Evolutionary conservation across 345 rosid species (phyloP), one percentile per base, ranked within the genome.

Genomic region (Populus deltoides): DNA sequence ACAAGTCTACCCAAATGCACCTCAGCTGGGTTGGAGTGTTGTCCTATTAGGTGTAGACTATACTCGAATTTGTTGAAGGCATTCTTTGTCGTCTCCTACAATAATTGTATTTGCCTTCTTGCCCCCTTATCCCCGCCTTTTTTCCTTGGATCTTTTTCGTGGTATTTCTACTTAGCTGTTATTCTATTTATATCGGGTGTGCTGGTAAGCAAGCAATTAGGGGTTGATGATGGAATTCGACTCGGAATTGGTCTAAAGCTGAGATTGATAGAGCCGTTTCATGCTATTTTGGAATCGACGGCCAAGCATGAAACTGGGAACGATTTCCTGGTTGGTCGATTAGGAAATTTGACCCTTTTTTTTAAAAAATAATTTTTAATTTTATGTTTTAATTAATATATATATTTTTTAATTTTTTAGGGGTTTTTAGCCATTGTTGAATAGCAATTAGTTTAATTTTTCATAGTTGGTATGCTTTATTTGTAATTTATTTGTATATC

Each of bases 21-120:
- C n/a, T 68, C 65, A 53, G 70, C 39, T 67, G 79, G 73, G 55
- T 51, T 84, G 80, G 79, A 59, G 59, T 71, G 78, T 25, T 53
- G 66, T 80, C 57, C 31, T 36, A 27, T 39, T 24, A 75, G 61
- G 74, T 47, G 39, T 20, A 75, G 55, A 51, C 59, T 2, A 9
- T 66, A 25, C 63, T 74, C 67, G 66, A 55, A 59, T 84, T 81
- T 76, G 70, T 70, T n/a, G n/a, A 51, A 68, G 39, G 39, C 78
- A 5, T 43, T 69, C 53, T 75, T 70, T 36, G 51, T 70, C 77
- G 47, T 29, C 66, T 69, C 66, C 27, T 18, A 13, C 8, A 6
- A 9, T 12, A 65, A 4, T 10, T 27, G 51, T 17, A 12, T 36
- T 24, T 16, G 39, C 55, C n/a, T 7, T 70, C 55, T 13, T 6